Evolutionary conservation across 2,329 filamentous ascomycete genomes (phyloP), one percentile per base, ranked within the genome.

Genomic region (Botrytis elliptica): DNA sequence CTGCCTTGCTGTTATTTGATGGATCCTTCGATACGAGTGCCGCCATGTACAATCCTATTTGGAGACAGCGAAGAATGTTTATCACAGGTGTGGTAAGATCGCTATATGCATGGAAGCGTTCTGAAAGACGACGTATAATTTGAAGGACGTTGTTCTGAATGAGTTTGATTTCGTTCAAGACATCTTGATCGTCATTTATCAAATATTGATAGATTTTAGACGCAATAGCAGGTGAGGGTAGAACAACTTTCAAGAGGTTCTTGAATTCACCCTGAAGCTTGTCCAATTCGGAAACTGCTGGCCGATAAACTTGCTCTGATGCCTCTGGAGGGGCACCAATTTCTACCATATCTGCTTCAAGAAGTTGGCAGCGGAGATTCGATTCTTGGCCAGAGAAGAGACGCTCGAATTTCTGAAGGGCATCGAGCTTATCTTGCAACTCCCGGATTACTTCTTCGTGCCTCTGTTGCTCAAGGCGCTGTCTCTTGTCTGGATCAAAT

Each of bases 181-280:
- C 38, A 72, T 88, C 89, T 75, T 86, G 84, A 71, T 84, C 74
- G 40, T 74, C 66, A 36, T n/a, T 72, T 0, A 68, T 68, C 59
- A 81, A 79, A 52, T 77, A 77, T 22, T 63, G 65, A 10, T 75
- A 67, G 4, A 81, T 42, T 55, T 68, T 76, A 2, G 59, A 60
- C 5, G 55, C 40, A 16, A 75, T 71, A 10, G 77, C 71, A 29
- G 77, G 72, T 14, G 80, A 77, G 25, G 67, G 57, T 2, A 81
- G 65, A 44, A 81, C 75, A 20, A 75, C 75, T 68, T 90, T 91
- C 59, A 97, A 83, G 40, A 97, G 83, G 75, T 93, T 95, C 70
- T 87, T 88, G 78, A 98, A 95, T 78, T 98, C 94, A 14, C 91
- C 92, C 77, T 98, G 94, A 6, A 98, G 84, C 62, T 91, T 85